Evolutionary conservation across 176 grass and related monocot genomes (phyloP), one percentile per base, ranked within the genome.

Genomic region (Bromus sterilis): DNA sequence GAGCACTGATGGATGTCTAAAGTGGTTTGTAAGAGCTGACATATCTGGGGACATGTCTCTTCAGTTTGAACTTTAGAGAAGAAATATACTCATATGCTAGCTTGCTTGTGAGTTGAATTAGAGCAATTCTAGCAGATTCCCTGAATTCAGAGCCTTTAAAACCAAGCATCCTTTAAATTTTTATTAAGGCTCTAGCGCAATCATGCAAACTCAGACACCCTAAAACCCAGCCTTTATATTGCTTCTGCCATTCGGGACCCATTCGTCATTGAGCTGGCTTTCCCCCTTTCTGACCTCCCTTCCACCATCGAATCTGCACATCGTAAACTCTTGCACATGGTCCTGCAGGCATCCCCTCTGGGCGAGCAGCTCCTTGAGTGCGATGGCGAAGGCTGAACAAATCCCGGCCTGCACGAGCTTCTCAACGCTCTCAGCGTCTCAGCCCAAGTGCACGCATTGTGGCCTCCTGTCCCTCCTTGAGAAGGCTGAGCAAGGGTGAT

Each of bases 21-120:
- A 33, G 24, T 72, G 7, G 37, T 31, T 82, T 55, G 18, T 24
- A 70, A 74, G 1, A 74, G 28, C 61, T 61, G 28, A 48, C 61
- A 42, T 60, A 44, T 18, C 31, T 80, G 42, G 61, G 49, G 46
- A 11, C 21, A 32, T 65, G 28, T 46, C 29, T 73, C 16, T 61
- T 73, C 35, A 73, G 44, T 61, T 42, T 4, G 12, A 73, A 46
- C 13, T 61, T 12, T 57, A 33, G 62, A 69, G 43, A 69, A 30
- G 51, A 35, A 71, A 42, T 43, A 57, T 74, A 31, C 25, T 23
- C 11, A 12, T 65, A 74, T 7, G 28, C n/a, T 79, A 28, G 40
- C 37, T 61, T 79, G 39, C 15, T 55, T 57, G 23, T 80, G 64
- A 70, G 65, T 69, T 63, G 57, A 78, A 64, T 46, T 78, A 46